Percentiles rank a stretch among this genome's conserved stretches.
These are phyloP conservation scores for Sugiyamaella grinbergsii DNA, from an alignment of 1,139 yeast species.

Conservation along the genomic window DNA sequence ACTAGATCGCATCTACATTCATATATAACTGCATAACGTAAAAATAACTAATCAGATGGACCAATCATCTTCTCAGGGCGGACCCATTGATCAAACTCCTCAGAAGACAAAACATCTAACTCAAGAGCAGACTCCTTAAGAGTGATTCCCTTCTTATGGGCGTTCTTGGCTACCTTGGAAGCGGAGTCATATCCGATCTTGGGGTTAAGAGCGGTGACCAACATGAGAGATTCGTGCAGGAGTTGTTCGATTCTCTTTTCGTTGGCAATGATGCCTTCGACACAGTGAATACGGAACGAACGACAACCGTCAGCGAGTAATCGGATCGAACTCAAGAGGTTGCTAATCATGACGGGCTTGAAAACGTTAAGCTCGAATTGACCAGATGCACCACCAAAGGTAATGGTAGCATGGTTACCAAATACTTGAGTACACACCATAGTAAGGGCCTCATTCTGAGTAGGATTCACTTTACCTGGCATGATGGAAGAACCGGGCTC, in stretches of 20 bases:
- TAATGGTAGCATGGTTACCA: constrained; percentile 93
- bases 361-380: constrained; percentile 97
- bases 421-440: constrained; percentile 98
- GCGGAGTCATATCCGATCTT: constrained; percentile 98
- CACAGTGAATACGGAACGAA: constrained; percentile 93
- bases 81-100: constrained; percentile 95
- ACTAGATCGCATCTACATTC: too few relatives aligned
- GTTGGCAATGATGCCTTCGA: constrained; percentile 91
- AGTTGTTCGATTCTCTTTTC: constrained; percentile 80
- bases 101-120: constrained; percentile 75
- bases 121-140: constrained; percentile 93
- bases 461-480: constrained; percentile 99
- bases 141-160: constrained; percentile 96
- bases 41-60: constrained; percentile 57
- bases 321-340: constrained; percentile 84
- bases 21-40: too few relatives aligned
- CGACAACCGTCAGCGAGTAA: constrained; percentile 84
- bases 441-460: constrained; percentile 97
- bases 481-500: constrained; percentile 99
- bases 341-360: constrained; percentile 93
- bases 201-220: constrained; percentile 97
- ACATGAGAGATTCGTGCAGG: constrained; percentile 92
- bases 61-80: constrained; percentile 98
- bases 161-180: constrained; percentile 96
- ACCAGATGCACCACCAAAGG: constrained; percentile 97